Evolutionary conservation across 108 stramenopile species (phyloP).

Genomic region (Skeletonema potamos): DNA sequence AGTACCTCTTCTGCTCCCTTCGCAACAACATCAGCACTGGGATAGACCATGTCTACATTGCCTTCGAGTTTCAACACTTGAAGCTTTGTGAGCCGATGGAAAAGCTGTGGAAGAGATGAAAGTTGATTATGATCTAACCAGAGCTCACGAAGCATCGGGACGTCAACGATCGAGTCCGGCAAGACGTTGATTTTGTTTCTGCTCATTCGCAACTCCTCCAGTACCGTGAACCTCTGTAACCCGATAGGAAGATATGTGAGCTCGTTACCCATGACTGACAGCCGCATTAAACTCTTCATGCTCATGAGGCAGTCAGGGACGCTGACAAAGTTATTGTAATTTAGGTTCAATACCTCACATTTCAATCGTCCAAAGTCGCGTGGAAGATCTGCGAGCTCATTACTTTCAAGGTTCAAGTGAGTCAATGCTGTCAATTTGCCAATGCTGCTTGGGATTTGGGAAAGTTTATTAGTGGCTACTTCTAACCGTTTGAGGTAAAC

Average conservation of each 20-base stretch:
- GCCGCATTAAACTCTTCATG: slow-evolving; percentile 10
- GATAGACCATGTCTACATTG: slow-evolving; percentile 43
- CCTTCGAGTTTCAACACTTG: slow-evolving; percentile 45
- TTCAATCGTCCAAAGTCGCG: slow-evolving; percentile 9
- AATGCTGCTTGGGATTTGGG: slow-evolving; percentile 34
- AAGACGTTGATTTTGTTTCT: slow-evolving; percentile 37
- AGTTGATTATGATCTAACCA: slow-evolving; percentile 50
- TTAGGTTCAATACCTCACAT: slow-evolving; percentile 29
- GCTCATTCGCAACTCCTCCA: slow-evolving; percentile 23
- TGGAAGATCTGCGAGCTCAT: slow-evolving; percentile 28
- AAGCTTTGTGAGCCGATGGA: slow-evolving; percentile 35
- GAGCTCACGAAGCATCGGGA: slow-evolving; percentile 21
- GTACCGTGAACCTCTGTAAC: not conserved
- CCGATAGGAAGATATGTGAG: slow-evolving; percentile 13
- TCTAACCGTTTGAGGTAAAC: slow-evolving; percentile 11
- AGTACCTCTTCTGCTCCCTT: slow-evolving; percentile 40
- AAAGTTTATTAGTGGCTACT: slow-evolving; percentile 33
- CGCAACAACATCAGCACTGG: slow-evolving; percentile 27
- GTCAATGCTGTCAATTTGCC: slow-evolving; percentile 13
- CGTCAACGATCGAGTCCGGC: slow-evolving; percentile 35
- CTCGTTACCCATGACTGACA: slow-evolving; percentile 29
- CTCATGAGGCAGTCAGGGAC: slow-evolving; percentile 21
- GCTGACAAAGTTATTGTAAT: slow-evolving; percentile 23
- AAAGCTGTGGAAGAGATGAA: slow-evolving; percentile 32
- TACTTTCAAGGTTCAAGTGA: slow-evolving; percentile 40